Percentiles rank a stretch among this genome's conserved stretches.
Evolutionary conservation across 2,329 filamentous ascomycete genomes (phyloP).

Genomic region (Trichoderma sp.): DNA sequence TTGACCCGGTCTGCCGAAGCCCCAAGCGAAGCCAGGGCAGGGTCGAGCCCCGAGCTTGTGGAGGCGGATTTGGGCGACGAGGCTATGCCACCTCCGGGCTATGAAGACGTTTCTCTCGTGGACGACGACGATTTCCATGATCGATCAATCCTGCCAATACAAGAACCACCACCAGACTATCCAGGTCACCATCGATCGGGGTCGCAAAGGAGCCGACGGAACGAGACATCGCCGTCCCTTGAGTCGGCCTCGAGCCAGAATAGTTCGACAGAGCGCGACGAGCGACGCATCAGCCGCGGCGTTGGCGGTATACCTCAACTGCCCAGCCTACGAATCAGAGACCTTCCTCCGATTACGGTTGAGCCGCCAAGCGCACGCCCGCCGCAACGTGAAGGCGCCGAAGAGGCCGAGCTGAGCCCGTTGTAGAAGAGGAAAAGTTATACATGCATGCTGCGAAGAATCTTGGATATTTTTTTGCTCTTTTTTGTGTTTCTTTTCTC

Average conservation of each 20-base stretch:
- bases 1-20: slow-evolving; percentile 42
- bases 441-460: not conserved
- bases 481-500: not conserved
- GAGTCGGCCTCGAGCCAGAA: slow-evolving; percentile 11
- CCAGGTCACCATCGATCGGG: slow-evolving; percentile 41
- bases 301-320: slow-evolving; percentile 49
- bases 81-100: slow-evolving; percentile 56
- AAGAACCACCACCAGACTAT: slow-evolving; percentile 56
- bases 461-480: not conserved
- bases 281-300: slow-evolving; percentile 33
- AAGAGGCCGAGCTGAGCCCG: slow-evolving; percentile 4
- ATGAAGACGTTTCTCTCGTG: slow-evolving; percentile 52
- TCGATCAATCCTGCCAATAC: slow-evolving; percentile 45
- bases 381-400: not conserved
- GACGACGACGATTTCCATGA: slow-evolving; percentile 43
- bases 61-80: slow-evolving; percentile 53
- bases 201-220: slow-evolving; percentile 31
- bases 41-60: slow-evolving; percentile 55
- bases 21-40: slow-evolving; percentile 42
- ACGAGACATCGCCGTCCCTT: slow-evolving; percentile 1
- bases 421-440: slow-evolving; percentile 5
- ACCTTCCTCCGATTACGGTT: slow-evolving; percentile 54
- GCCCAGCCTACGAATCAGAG: slow-evolving; percentile 53
- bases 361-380: slow-evolving; percentile 25
- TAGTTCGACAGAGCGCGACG: not conserved